These are phyloP conservation scores for Candida gigantensis DNA, from an alignment of 1,139 yeast genomes.

Conservation along the genomic window DNA sequence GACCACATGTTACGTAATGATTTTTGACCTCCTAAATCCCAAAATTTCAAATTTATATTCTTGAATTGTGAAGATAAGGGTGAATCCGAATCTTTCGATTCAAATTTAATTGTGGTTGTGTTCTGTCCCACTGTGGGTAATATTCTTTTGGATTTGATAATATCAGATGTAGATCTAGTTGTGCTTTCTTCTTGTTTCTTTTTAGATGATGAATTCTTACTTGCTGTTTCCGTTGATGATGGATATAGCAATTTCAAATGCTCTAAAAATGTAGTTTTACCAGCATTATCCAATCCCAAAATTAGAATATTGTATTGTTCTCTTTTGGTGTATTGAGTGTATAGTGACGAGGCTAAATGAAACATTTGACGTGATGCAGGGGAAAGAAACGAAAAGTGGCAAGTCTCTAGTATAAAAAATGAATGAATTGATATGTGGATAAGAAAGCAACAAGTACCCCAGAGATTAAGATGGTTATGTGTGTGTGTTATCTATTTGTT, in stretches of 20 bases:
- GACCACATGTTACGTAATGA: constrained; percentile 83
- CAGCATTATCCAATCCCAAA: constrained; percentile 92
- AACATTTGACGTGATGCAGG: constrained; percentile 37
- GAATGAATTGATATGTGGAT: not conserved
- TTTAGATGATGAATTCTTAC: constrained; percentile 17
- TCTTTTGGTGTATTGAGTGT: constrained; percentile 49
- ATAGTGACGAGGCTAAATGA: constrained; percentile 48
- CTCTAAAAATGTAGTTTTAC: constrained; percentile 69
- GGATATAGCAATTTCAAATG: constrained; percentile 45
- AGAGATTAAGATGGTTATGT: too few relatives aligned
- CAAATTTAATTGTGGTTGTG: constrained; percentile 47
- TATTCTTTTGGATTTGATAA: constrained; percentile 40
- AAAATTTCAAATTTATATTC: constrained; percentile 67
- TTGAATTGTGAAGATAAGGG: constrained; percentile 36
- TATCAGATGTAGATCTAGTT: constrained; percentile 23
- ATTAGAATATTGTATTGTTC: constrained; percentile 65
- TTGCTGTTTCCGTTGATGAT: constrained; percentile 22
- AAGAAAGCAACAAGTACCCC: too few relatives aligned
- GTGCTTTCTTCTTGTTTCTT: constrained; percentile 4
- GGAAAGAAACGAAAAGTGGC: constrained; percentile 18
- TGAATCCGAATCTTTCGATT: constrained; percentile 25
- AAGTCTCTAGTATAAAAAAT: constrained; percentile 12
- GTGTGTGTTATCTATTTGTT: not conserved
- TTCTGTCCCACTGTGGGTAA: constrained; percentile 65
- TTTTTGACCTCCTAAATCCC: constrained; percentile 97